Evolutionary conservation across 2,329 filamentous ascomycete species (phyloP).

Genomic region (Cladosporium sphaerospermum): DNA sequence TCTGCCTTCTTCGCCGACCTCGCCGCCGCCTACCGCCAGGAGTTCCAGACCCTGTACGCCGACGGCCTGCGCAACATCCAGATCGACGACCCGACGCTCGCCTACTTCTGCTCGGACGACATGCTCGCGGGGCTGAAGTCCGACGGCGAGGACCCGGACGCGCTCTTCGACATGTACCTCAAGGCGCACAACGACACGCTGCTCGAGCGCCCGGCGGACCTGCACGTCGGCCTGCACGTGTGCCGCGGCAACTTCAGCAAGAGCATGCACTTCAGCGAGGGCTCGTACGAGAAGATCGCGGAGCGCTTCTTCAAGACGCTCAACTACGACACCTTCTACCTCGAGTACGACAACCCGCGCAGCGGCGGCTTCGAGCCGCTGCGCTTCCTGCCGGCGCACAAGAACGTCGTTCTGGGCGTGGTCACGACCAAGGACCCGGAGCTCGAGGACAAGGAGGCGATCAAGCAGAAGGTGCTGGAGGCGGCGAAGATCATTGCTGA

Average conservation of each 20-base stretch:
- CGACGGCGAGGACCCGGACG: slow-evolving; percentile 33
- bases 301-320: slow-evolving; percentile 33
- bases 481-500: slow-evolving; percentile 34
- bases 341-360: slow-evolving; percentile 35
- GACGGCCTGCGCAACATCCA: slow-evolving; percentile 32
- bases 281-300: slow-evolving; percentile 34
- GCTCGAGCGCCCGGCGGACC: slow-evolving; percentile 27
- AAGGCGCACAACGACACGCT: slow-evolving; percentile 34
- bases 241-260: slow-evolving; percentile 36
- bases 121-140: slow-evolving; percentile 30
- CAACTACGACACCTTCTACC: slow-evolving; percentile 36
- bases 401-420: slow-evolving; percentile 35
- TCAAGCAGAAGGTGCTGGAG: slow-evolving; percentile 30
- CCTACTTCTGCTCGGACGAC: slow-evolving; percentile 34
- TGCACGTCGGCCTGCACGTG: slow-evolving; percentile 35
- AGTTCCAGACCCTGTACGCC: slow-evolving; percentile 31
- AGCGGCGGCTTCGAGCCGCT: slow-evolving; percentile 35
- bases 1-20: slow-evolving; percentile 33
- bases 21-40: slow-evolving; percentile 30
- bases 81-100: slow-evolving; percentile 35
- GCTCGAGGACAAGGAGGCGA: slow-evolving; percentile 30
- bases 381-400: slow-evolving; percentile 32
- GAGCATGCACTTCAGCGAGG: slow-evolving; percentile 34
- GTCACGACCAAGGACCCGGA: slow-evolving; percentile 33
- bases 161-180: slow-evolving; percentile 32